Evolutionary conservation across 1,284 basidiomycete genomes (phyloP).

Genomic region (Boletus nobilissimus): DNA sequence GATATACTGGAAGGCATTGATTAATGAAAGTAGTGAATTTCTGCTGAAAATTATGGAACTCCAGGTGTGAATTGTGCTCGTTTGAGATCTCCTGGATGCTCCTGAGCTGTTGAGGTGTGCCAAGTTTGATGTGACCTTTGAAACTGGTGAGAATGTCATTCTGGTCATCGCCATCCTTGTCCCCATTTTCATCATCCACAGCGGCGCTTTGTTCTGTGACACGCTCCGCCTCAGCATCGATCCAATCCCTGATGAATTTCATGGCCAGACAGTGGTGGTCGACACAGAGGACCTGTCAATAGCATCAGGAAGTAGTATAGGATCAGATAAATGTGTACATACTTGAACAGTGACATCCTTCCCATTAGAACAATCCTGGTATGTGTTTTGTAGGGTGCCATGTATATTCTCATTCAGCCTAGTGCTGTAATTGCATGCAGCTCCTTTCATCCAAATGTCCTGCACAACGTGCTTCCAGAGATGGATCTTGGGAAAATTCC

Average conservation of each 20-base stretch:
- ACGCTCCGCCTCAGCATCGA: not conserved
- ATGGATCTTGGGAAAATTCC: slow-evolving; percentile 1
- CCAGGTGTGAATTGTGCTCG: no score
- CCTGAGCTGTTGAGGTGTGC: not conserved
- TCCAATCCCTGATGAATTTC: not conserved
- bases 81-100: not conserved
- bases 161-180: not conserved
- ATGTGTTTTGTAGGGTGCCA: slow-evolving; percentile 21
- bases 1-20: no score
- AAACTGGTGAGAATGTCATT: not conserved
- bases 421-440: slow-evolving; percentile 46
- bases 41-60: not conserved
- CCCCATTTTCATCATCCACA: not conserved
- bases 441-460: slow-evolving; percentile 50
- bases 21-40: not conserved
- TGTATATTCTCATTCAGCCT: slow-evolving; percentile 49
- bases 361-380: slow-evolving; percentile 19
- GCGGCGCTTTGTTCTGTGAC: not conserved
- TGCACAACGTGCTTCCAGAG: not conserved
- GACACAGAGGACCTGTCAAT: not conserved
- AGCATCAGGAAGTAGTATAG: not conserved
- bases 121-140: fast-evolving
- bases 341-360: slow-evolving; percentile 40
- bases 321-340: not conserved
- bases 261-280: not conserved